Base-by-base conservation (phyloP, 192 early-diverging fungal species). In the Umbelopsis ramanniana region DNA sequence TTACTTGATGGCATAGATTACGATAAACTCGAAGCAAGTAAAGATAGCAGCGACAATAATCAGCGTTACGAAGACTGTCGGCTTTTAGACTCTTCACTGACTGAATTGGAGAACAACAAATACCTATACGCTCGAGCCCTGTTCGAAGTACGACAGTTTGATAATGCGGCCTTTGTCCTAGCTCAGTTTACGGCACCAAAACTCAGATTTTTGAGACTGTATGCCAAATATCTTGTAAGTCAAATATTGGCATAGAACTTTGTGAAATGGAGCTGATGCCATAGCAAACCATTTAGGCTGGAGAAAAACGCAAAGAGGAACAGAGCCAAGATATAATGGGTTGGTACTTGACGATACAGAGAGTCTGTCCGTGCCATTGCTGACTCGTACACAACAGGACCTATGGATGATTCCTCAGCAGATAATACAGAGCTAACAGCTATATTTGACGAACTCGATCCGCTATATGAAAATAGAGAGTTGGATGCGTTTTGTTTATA, bases 201-300 rank as follows among this genome's bases (percentile, higher is more conserved):
- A 50, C 84, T 88, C 4, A 68, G 79, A 55, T 97, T 96, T 79
- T 77, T 96, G n/a, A 78, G 89, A 72, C 76, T 94, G 19, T 97
- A 97, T 74, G 78, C 93, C 14, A 87, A 80, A 75, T 95, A 87
- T 75, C 78, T 96, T 67, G 89, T 86, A 84, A 75, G 83, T 46
- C 74, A 77, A 45, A 29, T n/a, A n/a, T 29, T 10, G 5, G 67
- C 29, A 29, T 29, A 29, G 1, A 3, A 29, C 29, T 29, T 29
- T 29, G 29, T 29, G 3, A 29, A 29, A 2, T 26, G 22, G 29
- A 68, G 37, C 40, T 43, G n/a, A 46, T 40, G 29, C 38, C 6
- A 43, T 40, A 46, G 24, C 6, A 40, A 68, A 23, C 1, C 10
- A 72, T 7, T 38, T 55, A 74, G 72, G 83, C 79, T 29, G 87